Base-by-base conservation (phyloP, 2,329 filamentous ascomycete genomes). In the Cladosporium oxysporum region DNA sequence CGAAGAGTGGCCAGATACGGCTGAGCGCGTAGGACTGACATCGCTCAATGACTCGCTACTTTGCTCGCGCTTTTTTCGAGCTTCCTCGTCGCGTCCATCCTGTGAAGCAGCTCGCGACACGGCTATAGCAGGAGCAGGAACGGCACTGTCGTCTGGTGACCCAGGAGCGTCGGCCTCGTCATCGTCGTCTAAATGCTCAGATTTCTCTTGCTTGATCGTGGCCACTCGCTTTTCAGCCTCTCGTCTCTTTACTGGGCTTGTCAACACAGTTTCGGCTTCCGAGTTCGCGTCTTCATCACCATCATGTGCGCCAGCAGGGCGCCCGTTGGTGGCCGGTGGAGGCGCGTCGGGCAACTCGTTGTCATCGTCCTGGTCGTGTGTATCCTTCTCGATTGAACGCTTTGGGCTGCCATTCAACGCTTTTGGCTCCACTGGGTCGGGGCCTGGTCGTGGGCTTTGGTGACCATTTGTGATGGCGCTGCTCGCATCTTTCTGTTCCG, bases 231-330 rank as follows among this genome's bases (percentile, higher is more conserved):
- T 76, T 68, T 75, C 69, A 28, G 77, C 75, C 64, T 76, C 75
- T 57, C 75, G 71, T 64, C 76, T 75, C 70, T 82, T 78, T 67
- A 80, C 77, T 35, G 79, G 76, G 33, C 76, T 79, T 58, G 82
- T 76, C 44, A 83, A 80, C 66, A 83, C 78, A 35, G 82, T 83
- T 74, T 83, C 82, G 61, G 82, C 82, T 73, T 84, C 82, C 18
- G 81, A 83, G 69, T 82, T 79, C 69, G 78, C 78, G 62, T 77
- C 75, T 37, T 75, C 78, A 44, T 64, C 72, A 57, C 68, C 69
- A 53, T 70, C 68, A 12, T 62, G 61, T 23, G 33, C 50, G 18
- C 61, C 50, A 33, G 47, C 50, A 14, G 64, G 29, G 11, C 53
- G 35, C 14, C 68, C 67, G n/a, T 65, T 66, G 14, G 53, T 47